These are phyloP conservation scores for Saitozyma podzolica DNA, from an alignment of 768 basidiomycete genomes.

Conservation along the genomic window DNA sequence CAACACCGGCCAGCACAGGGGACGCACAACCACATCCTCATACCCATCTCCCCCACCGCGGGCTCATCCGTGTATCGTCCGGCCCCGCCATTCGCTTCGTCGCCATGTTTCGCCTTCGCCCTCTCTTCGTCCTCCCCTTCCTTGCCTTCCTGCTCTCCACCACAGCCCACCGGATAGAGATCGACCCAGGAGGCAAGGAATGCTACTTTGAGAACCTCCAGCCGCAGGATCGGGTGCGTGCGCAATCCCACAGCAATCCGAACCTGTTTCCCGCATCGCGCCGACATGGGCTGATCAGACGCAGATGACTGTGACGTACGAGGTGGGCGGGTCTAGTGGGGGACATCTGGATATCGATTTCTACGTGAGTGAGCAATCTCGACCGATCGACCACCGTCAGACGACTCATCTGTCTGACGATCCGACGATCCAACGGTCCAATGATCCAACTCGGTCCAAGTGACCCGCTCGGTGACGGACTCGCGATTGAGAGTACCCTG, in stretches of 20 bases:
- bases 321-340: conserved; percentile 79
- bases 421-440: too few relatives aligned
- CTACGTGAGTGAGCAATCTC: conserved; percentile 62
- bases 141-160: background rate
- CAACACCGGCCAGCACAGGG: too few relatives aligned
- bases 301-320: conserved; percentile 99
- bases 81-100: too few relatives aligned
- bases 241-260: background rate
- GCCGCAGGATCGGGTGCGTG: conserved; percentile 50
- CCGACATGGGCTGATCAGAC: background rate
- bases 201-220: conserved; percentile 52
- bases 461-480: too few relatives aligned
- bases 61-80: too few relatives aligned
- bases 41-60: too few relatives aligned
- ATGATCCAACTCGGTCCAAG: too few relatives aligned
- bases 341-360: conserved; percentile 98
- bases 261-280: background rate
- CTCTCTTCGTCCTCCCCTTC: too few relatives aligned
- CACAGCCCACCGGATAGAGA: conserved; percentile 48
- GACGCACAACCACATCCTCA: too few relatives aligned
- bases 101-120: too few relatives aligned
- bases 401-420: too few relatives aligned
- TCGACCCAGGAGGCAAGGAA: conserved; percentile 49
- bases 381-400: background rate
- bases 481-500: too few relatives aligned